Evolutionary conservation across 345 rosid genomes (phyloP).

Genomic region (Litchi chinensis): DNA sequence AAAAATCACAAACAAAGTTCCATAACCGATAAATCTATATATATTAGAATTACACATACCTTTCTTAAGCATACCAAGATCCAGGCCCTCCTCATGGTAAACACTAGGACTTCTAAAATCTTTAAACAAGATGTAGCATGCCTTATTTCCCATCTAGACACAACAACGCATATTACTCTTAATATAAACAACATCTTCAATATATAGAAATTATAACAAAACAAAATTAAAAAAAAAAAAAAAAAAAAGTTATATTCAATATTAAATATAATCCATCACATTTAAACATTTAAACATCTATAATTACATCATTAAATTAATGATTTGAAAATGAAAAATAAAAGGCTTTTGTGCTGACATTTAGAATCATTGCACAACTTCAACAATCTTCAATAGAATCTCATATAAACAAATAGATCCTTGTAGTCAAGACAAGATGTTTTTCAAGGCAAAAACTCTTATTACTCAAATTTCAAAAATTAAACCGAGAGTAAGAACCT

Average conservation of each 20-base stretch:
- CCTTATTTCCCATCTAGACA: constrained; percentile 52
- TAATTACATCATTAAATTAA: too few relatives aligned
- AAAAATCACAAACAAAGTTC: neutral
- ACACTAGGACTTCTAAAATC: constrained; percentile 57
- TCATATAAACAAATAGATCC: neutral
- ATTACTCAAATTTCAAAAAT: neutral
- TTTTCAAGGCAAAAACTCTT: neutral
- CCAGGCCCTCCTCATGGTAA: constrained; percentile 52
- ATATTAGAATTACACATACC: constrained; percentile 45
- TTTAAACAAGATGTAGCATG: constrained; percentile 56
- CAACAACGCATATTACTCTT: constrained; percentile 17
- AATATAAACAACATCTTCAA: constrained; percentile 4
- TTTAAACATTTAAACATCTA: too few relatives aligned
- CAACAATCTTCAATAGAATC: neutral
- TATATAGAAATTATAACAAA: neutral
- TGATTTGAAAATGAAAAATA: neutral
- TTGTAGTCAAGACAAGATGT: neutral
- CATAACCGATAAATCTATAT: neutral
- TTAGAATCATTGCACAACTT: neutral
- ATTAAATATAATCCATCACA: neutral
- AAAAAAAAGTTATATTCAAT: neutral
- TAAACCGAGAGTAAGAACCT: constrained; percentile 14
- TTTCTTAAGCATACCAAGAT: constrained; percentile 57
- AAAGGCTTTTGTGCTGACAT: neutral
- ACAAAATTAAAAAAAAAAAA: neutral